phyloP scores from a whole-genome alignment of 2,329 filamentous ascomycete genomes.

The Claviceps sp. region DNA sequence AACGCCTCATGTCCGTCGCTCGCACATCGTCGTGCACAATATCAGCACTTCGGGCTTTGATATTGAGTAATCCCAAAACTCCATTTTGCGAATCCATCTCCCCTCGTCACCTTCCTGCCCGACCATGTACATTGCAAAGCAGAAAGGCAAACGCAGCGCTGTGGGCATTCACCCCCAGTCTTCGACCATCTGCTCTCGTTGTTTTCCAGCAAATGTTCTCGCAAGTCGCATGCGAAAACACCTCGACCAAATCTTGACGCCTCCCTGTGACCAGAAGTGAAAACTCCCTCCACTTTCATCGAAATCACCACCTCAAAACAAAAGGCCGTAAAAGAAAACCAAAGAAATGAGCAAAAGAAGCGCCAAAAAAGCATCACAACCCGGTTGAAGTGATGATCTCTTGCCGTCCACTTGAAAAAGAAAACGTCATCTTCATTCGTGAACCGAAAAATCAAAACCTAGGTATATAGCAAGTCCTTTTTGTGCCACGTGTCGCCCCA shows the following conservation, averaged over 20 bases:
- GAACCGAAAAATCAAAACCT: slow-evolving; percentile 8
- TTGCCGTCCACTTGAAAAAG: slow-evolving; percentile 2
- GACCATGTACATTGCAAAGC: background rate
- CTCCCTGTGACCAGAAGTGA: slow-evolving; percentile 8
- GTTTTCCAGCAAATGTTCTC: background rate
- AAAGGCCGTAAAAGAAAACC: background rate
- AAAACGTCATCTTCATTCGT: slow-evolving; percentile 5
- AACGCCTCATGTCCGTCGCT: background rate
- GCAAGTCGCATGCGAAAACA: slow-evolving; percentile 4
- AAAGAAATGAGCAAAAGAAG: background rate
- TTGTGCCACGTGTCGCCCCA: slow-evolving; percentile 10
- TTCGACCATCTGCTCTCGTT: background rate
- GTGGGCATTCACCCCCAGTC: background rate
- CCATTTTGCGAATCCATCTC: background rate
- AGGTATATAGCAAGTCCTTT: slow-evolving; percentile 11
- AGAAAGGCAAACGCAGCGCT: slow-evolving; percentile 5
- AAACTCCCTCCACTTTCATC: background rate
- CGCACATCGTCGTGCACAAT: background rate
- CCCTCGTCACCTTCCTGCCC: background rate
- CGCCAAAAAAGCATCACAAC: slow-evolving; percentile 7
- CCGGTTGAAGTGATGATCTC: slow-evolving; percentile 8
- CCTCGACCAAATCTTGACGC: slow-evolving; percentile 9
- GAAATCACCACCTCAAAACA: background rate
- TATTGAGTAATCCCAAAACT: background rate
- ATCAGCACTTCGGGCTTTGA: background rate